Evolutionary conservation across 306 rosid species (phyloP), one percentile per base, ranked within the genome.

Genomic region (Castanea mollissima): DNA sequence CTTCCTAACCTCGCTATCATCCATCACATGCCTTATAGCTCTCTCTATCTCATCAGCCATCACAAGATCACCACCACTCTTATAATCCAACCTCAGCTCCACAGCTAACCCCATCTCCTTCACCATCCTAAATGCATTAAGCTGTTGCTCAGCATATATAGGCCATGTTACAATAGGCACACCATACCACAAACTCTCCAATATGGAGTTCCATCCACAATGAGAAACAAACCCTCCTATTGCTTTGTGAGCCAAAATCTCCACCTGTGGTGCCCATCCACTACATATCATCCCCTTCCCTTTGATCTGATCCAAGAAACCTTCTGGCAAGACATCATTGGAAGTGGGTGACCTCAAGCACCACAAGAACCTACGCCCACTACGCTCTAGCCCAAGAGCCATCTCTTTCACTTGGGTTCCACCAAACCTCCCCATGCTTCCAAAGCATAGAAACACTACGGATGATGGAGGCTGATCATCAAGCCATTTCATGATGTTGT

Each of bases 141-240:
- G 69, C 55, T 89, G 89, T 4, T 92, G 92, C 76, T 89, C 97
- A 23, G 86, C 93, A 80, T 86, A 88, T 11, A 89, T 71, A 15
- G 93, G 97, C 97, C 91, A 91, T 25, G 97, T 88, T 71, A 86
- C 77, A 76, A 89, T 84, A 6, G 93, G 97, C 2, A 91, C 93
- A 3, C 92, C 91, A 77, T 80, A 74, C 93, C 93, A 91, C 86
- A 91, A 68, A 76, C 93, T 89, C 79, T 89, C 96, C 76, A 89
- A 57, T 55, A 89, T 58, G 7, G 93, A 91, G 74, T 89, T 91
- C 97, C 97, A 91, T 11, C 92, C 93, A 68, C 92, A 91, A 57
- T 88, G 97, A 3, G 89, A 88, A 5, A 89, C 82, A 68, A 89
- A 91, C 7, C 93, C 91, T 56, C 83, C 84, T 21, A 79, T 74